A percentile compares a stretch with the other conserved stretches of the same genome.
Conservation (phyloP, 805 yeast genomes). For the Torulaspora franciscae region DNA sequence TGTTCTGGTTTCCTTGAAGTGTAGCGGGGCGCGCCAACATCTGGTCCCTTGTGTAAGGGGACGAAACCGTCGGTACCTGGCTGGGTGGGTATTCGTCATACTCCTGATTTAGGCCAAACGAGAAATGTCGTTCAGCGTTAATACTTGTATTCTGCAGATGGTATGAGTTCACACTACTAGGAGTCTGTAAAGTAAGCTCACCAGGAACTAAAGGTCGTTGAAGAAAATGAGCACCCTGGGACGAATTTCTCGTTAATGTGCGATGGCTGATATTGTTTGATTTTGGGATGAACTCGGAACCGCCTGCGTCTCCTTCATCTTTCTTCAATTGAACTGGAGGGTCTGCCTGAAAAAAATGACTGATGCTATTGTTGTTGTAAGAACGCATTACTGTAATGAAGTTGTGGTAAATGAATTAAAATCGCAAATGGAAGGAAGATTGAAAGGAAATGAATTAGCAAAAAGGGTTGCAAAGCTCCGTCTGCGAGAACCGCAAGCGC, state of each 20-base stretch:
- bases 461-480: not conserved
- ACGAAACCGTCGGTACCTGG: constrained; percentile 16
- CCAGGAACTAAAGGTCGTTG: constrained; percentile 1
- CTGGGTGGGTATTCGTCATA: constrained; percentile 13
- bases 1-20: constrained; percentile 4
- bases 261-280: not conserved
- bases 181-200: not conserved
- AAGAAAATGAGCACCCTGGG: not conserved
- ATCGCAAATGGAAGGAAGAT: not conserved
- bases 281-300: constrained; percentile 2
- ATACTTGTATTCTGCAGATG: not conserved
- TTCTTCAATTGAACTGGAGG: constrained; percentile 4
- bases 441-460: not conserved
- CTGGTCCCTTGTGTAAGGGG: constrained; percentile 12
- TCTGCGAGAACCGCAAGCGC: not conserved
- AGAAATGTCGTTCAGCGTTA: constrained; percentile 1
- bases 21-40: not conserved
- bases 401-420: not conserved
- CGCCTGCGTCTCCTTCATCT: constrained; percentile 4
- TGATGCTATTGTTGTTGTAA: constrained; percentile 10
- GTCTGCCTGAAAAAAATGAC: constrained; percentile 13
- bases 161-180: not conserved
- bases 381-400: constrained; percentile 8
- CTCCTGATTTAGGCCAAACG: constrained; percentile 11
- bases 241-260: not conserved